Evolutionary conservation across 2,329 filamentous ascomycete genomes (phyloP).

Genomic region (Hymenoscyphus linearis): DNA sequence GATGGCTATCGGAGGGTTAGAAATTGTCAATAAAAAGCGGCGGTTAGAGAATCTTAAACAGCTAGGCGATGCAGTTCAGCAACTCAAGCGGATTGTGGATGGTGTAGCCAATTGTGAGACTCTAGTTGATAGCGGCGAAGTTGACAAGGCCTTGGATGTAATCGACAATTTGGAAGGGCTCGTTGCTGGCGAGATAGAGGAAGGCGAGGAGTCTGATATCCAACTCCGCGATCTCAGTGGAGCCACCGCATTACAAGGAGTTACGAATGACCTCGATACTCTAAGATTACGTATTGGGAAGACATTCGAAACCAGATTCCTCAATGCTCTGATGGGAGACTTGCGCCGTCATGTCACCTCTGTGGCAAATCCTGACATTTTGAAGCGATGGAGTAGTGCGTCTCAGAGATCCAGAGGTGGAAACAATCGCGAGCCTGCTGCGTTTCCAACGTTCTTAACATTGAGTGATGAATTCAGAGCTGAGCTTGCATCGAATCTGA

Average conservation of each 20-base stretch:
- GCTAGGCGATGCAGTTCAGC: constrained; percentile 74
- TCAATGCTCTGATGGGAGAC: constrained; percentile 72
- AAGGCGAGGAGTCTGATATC: constrained; percentile 14
- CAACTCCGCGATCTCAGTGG: constrained; percentile 64
- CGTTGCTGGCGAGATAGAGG: constrained; percentile 61
- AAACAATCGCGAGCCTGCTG: constrained; percentile 60
- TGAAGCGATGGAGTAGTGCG: constrained; percentile 79
- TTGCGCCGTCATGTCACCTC: constrained; percentile 72
- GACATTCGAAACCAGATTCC: constrained; percentile 76
- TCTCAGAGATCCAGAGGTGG: constrained; percentile 66
- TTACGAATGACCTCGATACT: constrained; percentile 69
- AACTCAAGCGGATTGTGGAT: constrained; percentile 73
- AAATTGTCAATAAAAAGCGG: constrained; percentile 77
- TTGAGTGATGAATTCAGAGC: constrained; percentile 66
- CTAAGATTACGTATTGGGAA: constrained; percentile 79
- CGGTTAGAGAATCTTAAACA: constrained; percentile 79
- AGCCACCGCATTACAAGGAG: constrained; percentile 73
- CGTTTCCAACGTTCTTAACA: constrained; percentile 73
- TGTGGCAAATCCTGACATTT: constrained; percentile 65
- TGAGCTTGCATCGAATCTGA: constrained; percentile 64
- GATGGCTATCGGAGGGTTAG: constrained; percentile 77
- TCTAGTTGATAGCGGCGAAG: constrained; percentile 75
- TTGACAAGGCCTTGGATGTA: constrained; percentile 72
- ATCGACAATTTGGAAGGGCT: constrained; percentile 76
- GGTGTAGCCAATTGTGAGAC: constrained; percentile 72